Conservation (phyloP, 306 rosid genomes). For the Argentina anserina region DNA sequence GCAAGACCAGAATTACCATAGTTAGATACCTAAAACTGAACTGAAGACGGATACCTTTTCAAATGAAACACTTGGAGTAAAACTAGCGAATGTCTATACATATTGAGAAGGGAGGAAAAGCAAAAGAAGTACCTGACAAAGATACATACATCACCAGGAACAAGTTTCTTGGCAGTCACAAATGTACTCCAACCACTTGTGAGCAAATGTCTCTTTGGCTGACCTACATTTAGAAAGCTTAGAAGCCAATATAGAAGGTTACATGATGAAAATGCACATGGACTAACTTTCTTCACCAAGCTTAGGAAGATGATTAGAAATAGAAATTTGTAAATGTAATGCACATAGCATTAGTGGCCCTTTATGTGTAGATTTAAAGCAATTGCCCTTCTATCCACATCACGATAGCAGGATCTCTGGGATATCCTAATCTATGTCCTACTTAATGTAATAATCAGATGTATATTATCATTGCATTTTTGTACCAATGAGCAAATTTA, state of each 20-base stretch:
- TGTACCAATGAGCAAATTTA: not conserved
- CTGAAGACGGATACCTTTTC: not conserved
- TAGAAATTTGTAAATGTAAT: not conserved
- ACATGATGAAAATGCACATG: not conserved
- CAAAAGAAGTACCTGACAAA: slow-evolving; percentile 48
- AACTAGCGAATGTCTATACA: not conserved
- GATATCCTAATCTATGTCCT: not conserved
- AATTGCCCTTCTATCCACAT: not conserved
- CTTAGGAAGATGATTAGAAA: not conserved
- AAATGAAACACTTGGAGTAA: not conserved
- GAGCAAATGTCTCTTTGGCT: slow-evolving; percentile 65
- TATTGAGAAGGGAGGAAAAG: not conserved
- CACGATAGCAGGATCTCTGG: not conserved
- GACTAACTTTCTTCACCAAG: not conserved
- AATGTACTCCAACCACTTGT: slow-evolving; percentile 79
- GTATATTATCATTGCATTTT: not conserved
- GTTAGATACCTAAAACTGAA: not conserved
- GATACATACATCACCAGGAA: slow-evolving; percentile 62
- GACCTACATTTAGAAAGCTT: slow-evolving; percentile 44
- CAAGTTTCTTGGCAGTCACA: slow-evolving; percentile 54
- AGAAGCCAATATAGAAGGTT: not conserved
- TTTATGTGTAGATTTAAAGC: not conserved
- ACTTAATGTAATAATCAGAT: not conserved
- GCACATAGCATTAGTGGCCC: not conserved
- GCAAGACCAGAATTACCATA: slow-evolving; percentile 16